phyloP scores from a whole-genome alignment of 495 filamentous ascomycete genomes.

The Neurospora tetraspora region DNA sequence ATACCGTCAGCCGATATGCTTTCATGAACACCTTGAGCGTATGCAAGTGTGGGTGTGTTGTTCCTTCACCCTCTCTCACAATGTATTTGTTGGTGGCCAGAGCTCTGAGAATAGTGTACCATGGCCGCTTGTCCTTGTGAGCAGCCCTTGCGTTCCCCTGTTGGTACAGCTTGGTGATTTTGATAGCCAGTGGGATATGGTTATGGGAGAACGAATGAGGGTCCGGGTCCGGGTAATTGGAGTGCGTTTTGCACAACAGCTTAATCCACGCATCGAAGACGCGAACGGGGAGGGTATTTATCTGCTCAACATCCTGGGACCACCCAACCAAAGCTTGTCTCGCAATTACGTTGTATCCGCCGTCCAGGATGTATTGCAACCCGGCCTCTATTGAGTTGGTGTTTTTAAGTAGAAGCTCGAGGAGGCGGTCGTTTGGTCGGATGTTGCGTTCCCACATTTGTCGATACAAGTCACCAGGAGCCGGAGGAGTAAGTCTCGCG shows the following conservation, averaged over 20 bases:
- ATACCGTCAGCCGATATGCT: constrained; percentile 4
- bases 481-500: constrained; percentile 29
- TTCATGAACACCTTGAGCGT: constrained; percentile 14
- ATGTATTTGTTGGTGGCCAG: constrained; percentile 12
- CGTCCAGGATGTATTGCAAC: constrained; percentile 28
- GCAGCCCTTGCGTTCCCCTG: not conserved
- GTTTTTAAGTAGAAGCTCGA: constrained; percentile 24
- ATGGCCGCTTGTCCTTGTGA: constrained; percentile 10
- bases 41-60: not conserved
- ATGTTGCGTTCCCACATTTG: constrained; percentile 27
- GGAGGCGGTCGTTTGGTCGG: constrained; percentile 23
- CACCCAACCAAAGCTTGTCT: constrained; percentile 9
- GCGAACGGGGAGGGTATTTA: constrained; percentile 4
- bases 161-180: constrained; percentile 10
- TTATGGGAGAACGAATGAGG: not conserved
- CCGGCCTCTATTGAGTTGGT: constrained; percentile 21
- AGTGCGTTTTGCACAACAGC: constrained; percentile 27
- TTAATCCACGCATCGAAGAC: constrained; percentile 30
- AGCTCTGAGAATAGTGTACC: constrained; percentile 18
- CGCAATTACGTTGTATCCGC: constrained; percentile 6
- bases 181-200: constrained; percentile 11
- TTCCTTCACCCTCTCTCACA: not conserved
- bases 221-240: not conserved
- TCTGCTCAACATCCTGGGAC: not conserved
- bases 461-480: constrained; percentile 25